Conservation (phyloP, 495 filamentous ascomycete genomes). For the Cudoniella acicularis region DNA sequence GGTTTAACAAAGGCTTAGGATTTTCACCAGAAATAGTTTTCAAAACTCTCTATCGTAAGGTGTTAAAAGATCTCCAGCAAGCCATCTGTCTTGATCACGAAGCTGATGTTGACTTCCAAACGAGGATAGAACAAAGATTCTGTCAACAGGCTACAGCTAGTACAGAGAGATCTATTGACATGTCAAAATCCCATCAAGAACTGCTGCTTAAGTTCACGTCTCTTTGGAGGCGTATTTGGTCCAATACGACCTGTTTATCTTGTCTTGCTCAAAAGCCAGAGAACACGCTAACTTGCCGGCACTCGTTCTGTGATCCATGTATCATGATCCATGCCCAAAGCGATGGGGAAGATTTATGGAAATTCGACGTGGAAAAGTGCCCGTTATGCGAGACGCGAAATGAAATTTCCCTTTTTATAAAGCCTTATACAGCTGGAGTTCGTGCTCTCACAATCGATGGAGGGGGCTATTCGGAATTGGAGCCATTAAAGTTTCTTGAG, state of each 20-base stretch:
- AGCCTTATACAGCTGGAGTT: conserved; percentile 7
- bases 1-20: neutral
- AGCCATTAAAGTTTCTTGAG: conserved; percentile 4
- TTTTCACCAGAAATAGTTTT: conserved; percentile 2
- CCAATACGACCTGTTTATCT: conserved; percentile 1
- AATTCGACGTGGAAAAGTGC: neutral
- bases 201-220: neutral
- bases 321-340: neutral
- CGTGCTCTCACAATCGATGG: neutral
- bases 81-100: neutral
- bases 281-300: neutral
- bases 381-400: neutral
- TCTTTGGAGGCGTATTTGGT: neutral
- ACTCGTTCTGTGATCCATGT: conserved; percentile 5
- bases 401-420: neutral
- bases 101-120: neutral
- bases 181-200: neutral
- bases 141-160: neutral
- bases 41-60: neutral
- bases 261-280: conserved; percentile 2
- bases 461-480: neutral
- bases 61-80: neutral
- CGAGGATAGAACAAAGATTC: neutral
- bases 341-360: neutral
- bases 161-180: neutral